Evolutionary conservation across 306 rosid species (phyloP), one percentile per base, ranked within the genome.

Genomic region (Dicorynia guianensis): DNA sequence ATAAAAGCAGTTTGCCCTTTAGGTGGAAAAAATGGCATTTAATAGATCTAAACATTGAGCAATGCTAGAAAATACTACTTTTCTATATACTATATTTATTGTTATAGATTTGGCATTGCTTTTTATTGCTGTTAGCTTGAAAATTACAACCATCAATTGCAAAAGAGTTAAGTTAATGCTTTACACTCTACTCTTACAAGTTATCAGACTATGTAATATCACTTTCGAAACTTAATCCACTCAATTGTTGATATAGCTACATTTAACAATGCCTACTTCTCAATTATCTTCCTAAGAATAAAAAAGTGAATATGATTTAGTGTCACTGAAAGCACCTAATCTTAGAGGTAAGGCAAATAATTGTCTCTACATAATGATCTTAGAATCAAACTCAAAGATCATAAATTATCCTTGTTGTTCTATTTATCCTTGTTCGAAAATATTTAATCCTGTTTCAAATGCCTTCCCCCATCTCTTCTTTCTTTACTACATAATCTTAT

Each of bases 51-150:
- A 46, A 69, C 8, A 59, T 36, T 8, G 44, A 34, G 59, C 53
- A 53, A 36, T 59, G 6, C 12, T 48, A 0, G 20, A 18, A 61
- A 14, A 33, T 7, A 71, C 63, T 25, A 40, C 44, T 63, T 59
- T 35, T 49, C 11, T 55, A 55, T 18, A 63, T n/a, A 80, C 38
- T 50, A 20, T 52, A 58, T 40, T 56, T 19, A 66, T 67, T 17
- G n/a, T 11, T 8, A 46, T 54, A 13, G 69, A 54, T 46, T 43
- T 1, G 20, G 30, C 49, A 44, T 56, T 5, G 17, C 33, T 54
- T 4, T 3, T n/a, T 54, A 10, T 0, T 34, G 20, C 11, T 3
- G 14, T 65, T 20, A 33, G 30, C 30, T 36, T 64, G n/a, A 47
- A 46, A 56, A 69, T 75, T 44, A 38, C 47, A 30, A 69, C 50